A percentile compares a stretch with the other conserved stretches of the same genome.
Conservation (phyloP, 768 basidiomycete genomes). For the Omphalotus guepiniiformis region DNA sequence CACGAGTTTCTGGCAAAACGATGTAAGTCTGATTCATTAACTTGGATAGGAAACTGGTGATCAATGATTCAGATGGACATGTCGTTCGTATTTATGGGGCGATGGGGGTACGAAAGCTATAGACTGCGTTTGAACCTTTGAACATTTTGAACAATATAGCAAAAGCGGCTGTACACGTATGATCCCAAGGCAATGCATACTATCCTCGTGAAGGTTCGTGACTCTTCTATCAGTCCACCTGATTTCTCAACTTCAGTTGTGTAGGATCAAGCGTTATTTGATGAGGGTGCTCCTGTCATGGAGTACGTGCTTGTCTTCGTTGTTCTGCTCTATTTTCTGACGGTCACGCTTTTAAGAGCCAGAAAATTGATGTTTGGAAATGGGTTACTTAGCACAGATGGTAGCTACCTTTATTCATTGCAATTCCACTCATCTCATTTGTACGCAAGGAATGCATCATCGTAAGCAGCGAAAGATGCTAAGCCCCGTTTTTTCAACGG, state of each 20-base stretch:
- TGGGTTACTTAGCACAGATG: neutral
- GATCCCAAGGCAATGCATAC: constrained; percentile 4
- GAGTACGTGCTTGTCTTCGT: neutral
- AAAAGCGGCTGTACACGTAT: neutral
- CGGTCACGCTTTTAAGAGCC: neutral
- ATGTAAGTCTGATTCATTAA: neutral
- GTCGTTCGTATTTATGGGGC: neutral
- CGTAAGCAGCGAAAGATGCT: constrained; percentile 29
- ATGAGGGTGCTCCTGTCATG: neutral
- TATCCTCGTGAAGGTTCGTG: constrained; percentile 1
- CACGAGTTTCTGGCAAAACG: neutral
- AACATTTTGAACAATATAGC: neutral
- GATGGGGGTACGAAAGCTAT: neutral
- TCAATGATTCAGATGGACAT: neutral
- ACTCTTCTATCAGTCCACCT: neutral
- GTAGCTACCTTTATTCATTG: neutral
- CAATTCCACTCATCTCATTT: no score
- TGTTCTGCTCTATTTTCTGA: neutral
- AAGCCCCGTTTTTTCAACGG: constrained; percentile 29
- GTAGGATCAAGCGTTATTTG: neutral
- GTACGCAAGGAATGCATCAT: constrained; percentile 16
- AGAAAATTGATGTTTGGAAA: neutral
- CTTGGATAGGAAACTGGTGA: no score
- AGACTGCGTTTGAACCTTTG: neutral
- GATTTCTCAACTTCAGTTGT: neutral